These are phyloP conservation scores for Fusarium nygamai DNA, from an alignment of 2,329 filamentous ascomycete genomes.

Conservation along the genomic window DNA sequence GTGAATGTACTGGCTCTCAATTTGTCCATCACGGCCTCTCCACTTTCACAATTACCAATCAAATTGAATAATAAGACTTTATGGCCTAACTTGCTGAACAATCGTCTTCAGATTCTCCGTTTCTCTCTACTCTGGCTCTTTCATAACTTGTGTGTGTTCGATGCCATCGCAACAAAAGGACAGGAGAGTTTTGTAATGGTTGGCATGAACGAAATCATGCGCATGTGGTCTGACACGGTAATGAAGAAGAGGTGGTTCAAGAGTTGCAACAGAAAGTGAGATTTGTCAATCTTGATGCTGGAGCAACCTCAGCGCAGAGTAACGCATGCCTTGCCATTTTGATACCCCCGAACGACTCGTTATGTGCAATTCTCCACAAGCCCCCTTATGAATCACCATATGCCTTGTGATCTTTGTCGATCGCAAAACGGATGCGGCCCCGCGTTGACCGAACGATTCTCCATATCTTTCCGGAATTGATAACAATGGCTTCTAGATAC, in stretches of 20 bases:
- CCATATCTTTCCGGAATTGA: not conserved
- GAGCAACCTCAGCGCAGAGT: rapidly evolving
- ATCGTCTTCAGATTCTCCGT: not conserved
- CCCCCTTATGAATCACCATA: not conserved
- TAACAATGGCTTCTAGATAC: not conserved
- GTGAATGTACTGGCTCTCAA: too few relatives aligned
- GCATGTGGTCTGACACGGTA: too few relatives aligned
- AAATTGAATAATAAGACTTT: too few relatives aligned
- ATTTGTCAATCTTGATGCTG: not conserved
- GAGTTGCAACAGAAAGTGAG: not conserved
- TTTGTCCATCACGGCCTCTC: too few relatives aligned
- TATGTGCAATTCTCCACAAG: not conserved
- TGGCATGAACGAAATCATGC: not conserved
- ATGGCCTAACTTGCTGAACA: rapidly evolving
- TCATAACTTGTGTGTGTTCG: not conserved
- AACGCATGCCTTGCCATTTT: too few relatives aligned
- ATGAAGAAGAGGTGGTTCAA: not conserved
- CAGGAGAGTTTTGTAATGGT: not conserved
- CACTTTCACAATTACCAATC: too few relatives aligned
- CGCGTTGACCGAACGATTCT: not conserved
- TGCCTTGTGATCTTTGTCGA: not conserved
- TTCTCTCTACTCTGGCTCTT: not conserved
- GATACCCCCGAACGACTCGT: too few relatives aligned
- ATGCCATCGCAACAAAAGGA: not conserved
- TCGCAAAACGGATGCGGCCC: not conserved